Conservation (phyloP, 2,329 filamentous ascomycete genomes). For the Stachybotrys echinatus region DNA sequence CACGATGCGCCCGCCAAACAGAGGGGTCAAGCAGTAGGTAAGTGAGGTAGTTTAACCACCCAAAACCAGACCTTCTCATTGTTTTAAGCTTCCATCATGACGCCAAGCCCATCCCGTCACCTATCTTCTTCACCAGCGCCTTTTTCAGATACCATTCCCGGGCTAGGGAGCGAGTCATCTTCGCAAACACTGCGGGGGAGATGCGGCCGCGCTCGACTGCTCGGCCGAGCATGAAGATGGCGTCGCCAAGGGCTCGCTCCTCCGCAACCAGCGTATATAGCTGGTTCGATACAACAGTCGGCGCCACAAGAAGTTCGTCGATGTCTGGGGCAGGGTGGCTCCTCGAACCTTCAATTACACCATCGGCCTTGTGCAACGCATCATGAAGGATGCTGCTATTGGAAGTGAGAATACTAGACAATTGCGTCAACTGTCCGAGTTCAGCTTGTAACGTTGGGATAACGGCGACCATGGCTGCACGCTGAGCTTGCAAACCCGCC, state of each 20-base stretch:
- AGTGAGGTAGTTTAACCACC: too few species aligned
- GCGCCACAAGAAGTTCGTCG: slow-evolving; percentile 88
- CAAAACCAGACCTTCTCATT: too few species aligned
- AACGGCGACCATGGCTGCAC: slow-evolving; percentile 67
- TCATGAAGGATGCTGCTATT: slow-evolving; percentile 77
- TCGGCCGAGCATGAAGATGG: slow-evolving; percentile 74
- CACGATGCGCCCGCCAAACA: too few species aligned
- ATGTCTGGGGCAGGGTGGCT: slow-evolving; percentile 67
- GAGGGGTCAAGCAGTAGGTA: too few species aligned
- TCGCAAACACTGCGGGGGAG: slow-evolving; percentile 67
- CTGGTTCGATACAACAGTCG: slow-evolving; percentile 88
- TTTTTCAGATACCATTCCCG: slow-evolving; percentile 82
- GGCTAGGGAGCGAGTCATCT: slow-evolving; percentile 68
- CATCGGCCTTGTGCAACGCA: slow-evolving; percentile 73
- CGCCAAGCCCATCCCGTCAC: slow-evolving; percentile 64
- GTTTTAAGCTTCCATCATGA: too few species aligned
- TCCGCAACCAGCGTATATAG: slow-evolving; percentile 86
- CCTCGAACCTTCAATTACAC: slow-evolving; percentile 67
- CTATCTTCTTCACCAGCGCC: slow-evolving; percentile 73
- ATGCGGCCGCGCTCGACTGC: slow-evolving; percentile 71
- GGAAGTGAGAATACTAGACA: slow-evolving; percentile 64
- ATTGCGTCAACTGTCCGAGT: slow-evolving; percentile 61
- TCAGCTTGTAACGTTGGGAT: slow-evolving; percentile 69
- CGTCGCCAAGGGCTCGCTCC: slow-evolving; percentile 79
- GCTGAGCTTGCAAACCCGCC: slow-evolving; percentile 72